Evolutionary conservation across 768 basidiomycete genomes (phyloP).

Genomic region (Pulveroboletus sp.): DNA sequence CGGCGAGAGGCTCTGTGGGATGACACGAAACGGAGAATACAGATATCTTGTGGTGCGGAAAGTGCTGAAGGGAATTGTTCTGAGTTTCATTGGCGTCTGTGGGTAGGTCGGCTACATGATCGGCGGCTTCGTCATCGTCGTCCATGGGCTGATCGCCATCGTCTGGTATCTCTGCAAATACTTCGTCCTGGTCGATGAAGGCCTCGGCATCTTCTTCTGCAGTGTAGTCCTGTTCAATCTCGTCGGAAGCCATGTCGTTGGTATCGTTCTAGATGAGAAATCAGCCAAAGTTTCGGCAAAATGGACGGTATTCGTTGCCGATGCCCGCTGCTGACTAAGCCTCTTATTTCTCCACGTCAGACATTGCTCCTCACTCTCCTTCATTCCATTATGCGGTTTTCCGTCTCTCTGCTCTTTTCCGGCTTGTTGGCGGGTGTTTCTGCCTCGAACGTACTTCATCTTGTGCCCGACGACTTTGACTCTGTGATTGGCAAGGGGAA

Average conservation of each 20-base stretch:
- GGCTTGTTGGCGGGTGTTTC: conserved; percentile 51
- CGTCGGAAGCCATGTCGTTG: conserved; percentile 28
- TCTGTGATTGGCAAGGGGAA: conserved; percentile 70
- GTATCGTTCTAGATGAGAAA: neutral
- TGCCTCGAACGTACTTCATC: conserved; percentile 84
- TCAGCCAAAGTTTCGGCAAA: too few species aligned
- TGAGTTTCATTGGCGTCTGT: conserved; percentile 41
- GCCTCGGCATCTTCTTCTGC: conserved; percentile 50
- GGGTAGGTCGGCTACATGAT: conserved; percentile 43
- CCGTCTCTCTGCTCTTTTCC: conserved; percentile 53
- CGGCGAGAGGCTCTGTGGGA: conserved; percentile 76
- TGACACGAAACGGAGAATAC: conserved; percentile 86
- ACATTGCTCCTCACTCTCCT: conserved; percentile 14
- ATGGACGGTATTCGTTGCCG: too few species aligned
- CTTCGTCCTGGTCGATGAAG: conserved; percentile 66
- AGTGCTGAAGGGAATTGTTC: conserved; percentile 69
- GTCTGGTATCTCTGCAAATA: conserved; percentile 60
- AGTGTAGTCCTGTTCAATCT: conserved; percentile 35
- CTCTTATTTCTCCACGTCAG: conserved; percentile 29
- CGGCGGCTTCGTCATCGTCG: conserved; percentile 58
- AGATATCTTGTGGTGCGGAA: conserved; percentile 65
- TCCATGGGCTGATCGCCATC: conserved; percentile 74
- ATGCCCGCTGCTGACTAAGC: conserved; percentile 28
- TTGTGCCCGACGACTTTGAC: conserved; percentile 75
- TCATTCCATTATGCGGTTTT: conserved; percentile 52